Evolutionary conservation across 257 asterid genomes (phyloP).

Genomic region (Dorcoceras hygrometricum): DNA sequence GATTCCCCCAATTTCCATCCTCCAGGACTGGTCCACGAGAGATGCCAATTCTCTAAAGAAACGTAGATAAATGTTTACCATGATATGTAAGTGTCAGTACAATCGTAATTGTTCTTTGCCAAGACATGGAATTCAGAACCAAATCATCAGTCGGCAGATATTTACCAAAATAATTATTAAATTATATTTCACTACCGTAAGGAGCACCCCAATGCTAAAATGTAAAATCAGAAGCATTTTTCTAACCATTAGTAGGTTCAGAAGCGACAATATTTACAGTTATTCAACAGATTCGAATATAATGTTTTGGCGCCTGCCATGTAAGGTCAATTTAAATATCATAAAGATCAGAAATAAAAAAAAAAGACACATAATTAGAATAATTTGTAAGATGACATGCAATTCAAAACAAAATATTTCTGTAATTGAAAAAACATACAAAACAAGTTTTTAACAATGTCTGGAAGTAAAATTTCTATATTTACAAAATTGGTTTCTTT

Average conservation of each 20-base stretch:
- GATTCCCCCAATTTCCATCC: constrained; percentile 92
- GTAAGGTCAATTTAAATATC: background rate
- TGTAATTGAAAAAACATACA: no score
- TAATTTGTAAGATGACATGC: no score
- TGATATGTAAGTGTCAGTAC: background rate
- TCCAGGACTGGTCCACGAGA: constrained; percentile 85
- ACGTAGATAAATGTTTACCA: constrained; percentile 18
- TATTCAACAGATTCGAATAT: no score
- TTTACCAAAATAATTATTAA: background rate
- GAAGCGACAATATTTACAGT: no score
- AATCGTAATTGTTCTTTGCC: constrained; percentile 15
- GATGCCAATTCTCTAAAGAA: constrained; percentile 73
- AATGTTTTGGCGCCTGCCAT: background rate
- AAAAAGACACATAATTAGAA: no score
- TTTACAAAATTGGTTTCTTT: no score
- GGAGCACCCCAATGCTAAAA: background rate
- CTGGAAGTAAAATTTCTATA: background rate
- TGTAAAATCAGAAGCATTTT: background rate
- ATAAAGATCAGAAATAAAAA: no score
- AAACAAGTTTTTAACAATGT: background rate
- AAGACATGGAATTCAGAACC: constrained; percentile 13
- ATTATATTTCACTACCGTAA: background rate
- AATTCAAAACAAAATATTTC: background rate
- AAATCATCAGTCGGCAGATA: constrained; percentile 16
- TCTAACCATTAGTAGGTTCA: constrained; percentile 1